Conservation (phyloP, 1,284 basidiomycete species). For the Schizopora paradoxa region DNA sequence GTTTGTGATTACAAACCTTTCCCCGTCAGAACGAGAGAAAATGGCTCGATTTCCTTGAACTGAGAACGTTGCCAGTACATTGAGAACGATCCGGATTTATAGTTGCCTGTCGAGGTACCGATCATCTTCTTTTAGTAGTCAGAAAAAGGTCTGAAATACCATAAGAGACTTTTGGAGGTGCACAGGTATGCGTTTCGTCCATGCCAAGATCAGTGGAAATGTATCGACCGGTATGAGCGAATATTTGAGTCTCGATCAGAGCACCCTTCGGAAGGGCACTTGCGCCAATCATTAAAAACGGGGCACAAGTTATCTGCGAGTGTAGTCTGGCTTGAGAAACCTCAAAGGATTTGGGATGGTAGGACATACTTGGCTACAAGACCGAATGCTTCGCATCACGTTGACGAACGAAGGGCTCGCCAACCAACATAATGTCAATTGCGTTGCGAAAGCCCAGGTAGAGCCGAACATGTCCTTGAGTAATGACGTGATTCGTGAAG, state of each 20-base stretch:
- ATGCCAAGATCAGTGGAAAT: constrained; percentile 41
- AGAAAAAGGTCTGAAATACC: background rate
- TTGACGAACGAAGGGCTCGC: constrained; percentile 34
- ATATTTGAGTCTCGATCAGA: constrained; percentile 64
- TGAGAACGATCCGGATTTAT: background rate
- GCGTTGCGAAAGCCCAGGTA: constrained; percentile 58
- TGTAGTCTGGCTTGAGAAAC: too few species aligned
- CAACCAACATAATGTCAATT: constrained; percentile 66
- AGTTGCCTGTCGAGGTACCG: background rate
- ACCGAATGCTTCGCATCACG: too few species aligned
- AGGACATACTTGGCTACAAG: too few species aligned
- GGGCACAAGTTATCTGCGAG: constrained; percentile 26
- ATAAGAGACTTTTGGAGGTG: background rate
- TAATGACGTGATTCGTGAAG: constrained; percentile 59
- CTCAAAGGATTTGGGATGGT: too few species aligned
- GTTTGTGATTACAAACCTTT: too few species aligned
- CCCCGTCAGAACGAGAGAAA: too few species aligned
- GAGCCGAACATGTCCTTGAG: constrained; percentile 50
- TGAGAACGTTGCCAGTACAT: constrained; percentile 8
- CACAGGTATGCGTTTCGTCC: constrained; percentile 20
- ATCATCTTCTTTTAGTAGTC: background rate
- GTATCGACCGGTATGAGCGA: constrained; percentile 60
- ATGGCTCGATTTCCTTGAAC: too few species aligned
- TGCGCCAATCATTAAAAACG: constrained; percentile 65
- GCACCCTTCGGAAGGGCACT: constrained; percentile 75